Evolutionary conservation across 345 rosid species (phyloP), one percentile per base, ranked within the genome.

Genomic region (Geranium rotundifolium): DNA sequence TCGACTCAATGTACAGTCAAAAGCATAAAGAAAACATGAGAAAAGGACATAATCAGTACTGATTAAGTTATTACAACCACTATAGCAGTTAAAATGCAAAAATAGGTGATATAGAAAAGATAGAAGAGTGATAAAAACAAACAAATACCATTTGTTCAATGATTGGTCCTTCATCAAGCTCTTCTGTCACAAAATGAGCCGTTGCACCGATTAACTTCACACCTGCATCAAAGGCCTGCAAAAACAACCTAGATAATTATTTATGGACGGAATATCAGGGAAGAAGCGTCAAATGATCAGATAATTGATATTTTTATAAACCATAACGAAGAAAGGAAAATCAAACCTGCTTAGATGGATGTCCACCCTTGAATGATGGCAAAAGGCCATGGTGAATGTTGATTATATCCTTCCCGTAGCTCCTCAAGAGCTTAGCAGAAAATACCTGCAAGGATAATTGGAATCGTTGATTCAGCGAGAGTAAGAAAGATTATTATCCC

Each of bases 371-470:
- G 75, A 90, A 93, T 61, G 99, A 90, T 52, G 99, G 97, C 76
- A 93, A 72, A 79, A 90, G 99, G 29, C 99, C 99, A 66, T 93
- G 99, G 76, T 93, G 99, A 72, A 93, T 93, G 78, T 93, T 93
- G 68, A 93, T 90, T 72, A 90, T 66, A 81, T 90, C 95, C 77
- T 90, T 93, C 63, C 95, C 90, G 68, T 93, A 88, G 71, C 60
- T 66, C 77, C 65, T 77, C 78, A 93, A 81, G 65, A 93, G 88
- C 6, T 77, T 72, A 64, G 82, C 81, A 5, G 99, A 90, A 17
- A 93, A 73, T 70, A 90, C 0, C 97, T 93, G 88, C 63, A 65
- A 56, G 39, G 68, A 54, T 19, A 63, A 67, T 31, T 23, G 46
- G 54, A 65, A 58, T 30, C 54, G 55, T 46, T 20, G 18, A 4